Evolutionary conservation across 352 stramenopile species (phyloP), one percentile per base, ranked within the genome.

Genomic region (Aphanomyces astaci): DNA sequence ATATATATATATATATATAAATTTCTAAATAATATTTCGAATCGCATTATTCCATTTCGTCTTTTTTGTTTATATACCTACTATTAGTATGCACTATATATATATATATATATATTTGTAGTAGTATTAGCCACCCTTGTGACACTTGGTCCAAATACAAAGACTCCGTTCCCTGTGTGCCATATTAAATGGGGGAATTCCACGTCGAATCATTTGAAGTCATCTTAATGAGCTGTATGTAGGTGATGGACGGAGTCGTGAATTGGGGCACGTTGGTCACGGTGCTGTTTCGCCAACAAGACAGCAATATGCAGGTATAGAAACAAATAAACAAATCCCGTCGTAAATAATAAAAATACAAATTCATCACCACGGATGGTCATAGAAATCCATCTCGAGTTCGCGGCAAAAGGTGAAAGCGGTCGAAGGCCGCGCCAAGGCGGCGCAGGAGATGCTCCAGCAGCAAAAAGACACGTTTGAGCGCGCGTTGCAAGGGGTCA

Each of bases 381-480:
- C 79, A 24, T 72, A 76, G 39, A 73, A 59, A 28, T 68, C 79
- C 33, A 74, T 90, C 40, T 72, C 76, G 13, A 72, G 60, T 0
- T 69, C 72, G 28, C 80, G 83, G 66, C 80, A 89, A 63, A 69
- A 65, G 7, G 71, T 89, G 10, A 73, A 78, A 22, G 72, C 73
- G 27, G 45, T 86, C 17, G 83, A 92, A 70, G 74, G 76, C 22
- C 89, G 89, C 70, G 71, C 84, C 10, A 77, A 75, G 53, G 81
- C 75, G 15, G 71, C 78, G 1, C 75, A 86, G 32, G 79, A 90
- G 46, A 74, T 90, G 43, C 59, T 92, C 1, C 24, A n/a, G 0
- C 80, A 88, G 49, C 80, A 92, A 39, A 87, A 86, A 45, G 72
- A 85, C 4, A 82, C 80, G 2, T 89, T 80, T 48, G 79, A 92